Percentiles rank a stretch among this genome's conserved stretches.
Evolutionary conservation across 2,329 filamentous ascomycete species (phyloP).

Genomic region (Tolypocladium amazonense): DNA sequence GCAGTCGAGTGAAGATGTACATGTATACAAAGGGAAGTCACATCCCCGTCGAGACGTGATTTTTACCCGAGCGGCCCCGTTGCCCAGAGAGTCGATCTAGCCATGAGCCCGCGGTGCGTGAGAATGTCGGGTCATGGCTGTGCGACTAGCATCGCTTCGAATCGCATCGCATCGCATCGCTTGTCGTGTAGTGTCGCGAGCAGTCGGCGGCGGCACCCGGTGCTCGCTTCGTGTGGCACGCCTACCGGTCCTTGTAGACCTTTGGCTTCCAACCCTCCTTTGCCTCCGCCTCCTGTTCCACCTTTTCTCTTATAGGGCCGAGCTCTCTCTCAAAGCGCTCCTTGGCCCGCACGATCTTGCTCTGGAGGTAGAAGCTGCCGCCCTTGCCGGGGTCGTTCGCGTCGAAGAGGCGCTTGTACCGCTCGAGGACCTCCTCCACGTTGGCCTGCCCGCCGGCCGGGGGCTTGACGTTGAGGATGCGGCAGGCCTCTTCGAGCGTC

Average conservation of each 20-base stretch:
- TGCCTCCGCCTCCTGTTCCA: constrained; percentile 64
- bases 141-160: neutral
- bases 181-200: neutral
- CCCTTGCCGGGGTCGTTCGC: constrained; percentile 90
- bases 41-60: constrained; percentile 2
- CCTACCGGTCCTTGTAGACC: constrained; percentile 74
- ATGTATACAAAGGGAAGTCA: constrained; percentile 22
- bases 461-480: constrained; percentile 91
- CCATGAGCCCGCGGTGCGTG: neutral
- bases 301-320: constrained; percentile 58
- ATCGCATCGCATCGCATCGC: neutral
- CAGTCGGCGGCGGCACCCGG: neutral
- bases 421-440: constrained; percentile 66
- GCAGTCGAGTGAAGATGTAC: constrained; percentile 44
- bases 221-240: neutral
- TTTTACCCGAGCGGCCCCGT: neutral
- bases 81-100: neutral
- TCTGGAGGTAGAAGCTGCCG: constrained; percentile 96
- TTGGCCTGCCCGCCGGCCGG: constrained; percentile 64
- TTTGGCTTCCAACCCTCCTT: constrained; percentile 90
- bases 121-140: neutral
- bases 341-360: constrained; percentile 84
- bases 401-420: constrained; percentile 94
- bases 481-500: constrained; percentile 92
- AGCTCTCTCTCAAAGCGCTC: constrained; percentile 88